phyloP scores from a whole-genome alignment of 495 filamentous ascomycete species.

The Neurospora sublineolata region DNA sequence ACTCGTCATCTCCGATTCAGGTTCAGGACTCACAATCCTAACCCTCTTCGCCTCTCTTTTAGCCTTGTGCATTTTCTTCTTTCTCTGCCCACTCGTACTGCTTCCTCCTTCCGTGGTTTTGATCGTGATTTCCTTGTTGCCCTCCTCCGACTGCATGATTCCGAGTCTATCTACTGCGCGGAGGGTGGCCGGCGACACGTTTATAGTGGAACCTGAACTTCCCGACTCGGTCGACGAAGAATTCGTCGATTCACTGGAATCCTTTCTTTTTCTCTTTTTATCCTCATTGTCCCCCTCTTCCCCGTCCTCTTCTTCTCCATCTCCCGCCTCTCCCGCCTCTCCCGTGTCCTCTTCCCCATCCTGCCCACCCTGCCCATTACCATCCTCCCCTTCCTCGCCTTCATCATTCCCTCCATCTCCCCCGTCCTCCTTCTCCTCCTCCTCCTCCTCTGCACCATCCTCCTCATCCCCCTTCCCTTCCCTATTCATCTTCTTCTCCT shows the following conservation, averaged over 20 bases:
- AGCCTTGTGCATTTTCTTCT: not conserved
- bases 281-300: not conserved
- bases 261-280: not conserved
- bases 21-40: not conserved
- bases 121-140: not conserved
- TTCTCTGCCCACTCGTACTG: not conserved
- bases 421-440: not conserved
- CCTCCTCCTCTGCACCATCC: too few species aligned
- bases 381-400: too few species aligned
- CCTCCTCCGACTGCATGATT: not conserved
- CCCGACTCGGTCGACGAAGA: not conserved
- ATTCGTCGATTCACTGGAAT: not conserved
- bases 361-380: too few species aligned
- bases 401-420: not conserved
- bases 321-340: not conserved
- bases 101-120: not conserved
- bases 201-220: not conserved
- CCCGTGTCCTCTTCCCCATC: not conserved
- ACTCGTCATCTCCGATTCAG: not conserved
- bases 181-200: not conserved
- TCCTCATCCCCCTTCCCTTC: too few species aligned
- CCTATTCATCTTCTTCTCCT: not conserved
- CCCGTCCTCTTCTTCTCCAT: not conserved
- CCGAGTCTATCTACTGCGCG: not conserved
- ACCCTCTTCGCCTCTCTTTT: not conserved